A percentile compares a stretch with the other conserved stretches of the same genome.
phyloP scores from a whole-genome alignment of 2,329 filamentous ascomycete genomes.

The Clathrospora elynae region DNA sequence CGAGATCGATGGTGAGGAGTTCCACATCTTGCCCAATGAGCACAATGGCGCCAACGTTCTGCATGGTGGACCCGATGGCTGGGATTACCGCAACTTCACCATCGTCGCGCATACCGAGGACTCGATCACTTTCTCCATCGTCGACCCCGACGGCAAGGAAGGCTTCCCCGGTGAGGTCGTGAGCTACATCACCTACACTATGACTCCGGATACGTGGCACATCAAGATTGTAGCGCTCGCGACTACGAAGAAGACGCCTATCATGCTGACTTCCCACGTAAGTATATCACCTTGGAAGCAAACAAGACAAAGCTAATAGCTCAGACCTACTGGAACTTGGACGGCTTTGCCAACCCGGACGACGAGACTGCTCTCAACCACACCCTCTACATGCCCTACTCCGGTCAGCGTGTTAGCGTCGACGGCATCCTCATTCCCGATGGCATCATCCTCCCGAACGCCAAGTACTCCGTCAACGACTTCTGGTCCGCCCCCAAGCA shows the following conservation, averaged over 20 bases:
- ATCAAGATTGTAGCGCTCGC: conserved; percentile 73
- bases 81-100: conserved; percentile 79
- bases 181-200: conserved; percentile 74
- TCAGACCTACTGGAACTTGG: conserved; percentile 81
- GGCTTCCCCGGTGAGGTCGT: conserved; percentile 81
- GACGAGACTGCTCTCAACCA: conserved; percentile 70
- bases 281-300: conserved; percentile 19
- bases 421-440: conserved; percentile 60
- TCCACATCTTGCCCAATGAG: conserved; percentile 66
- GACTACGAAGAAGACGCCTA: conserved; percentile 76
- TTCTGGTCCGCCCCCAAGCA: conserved; percentile 84
- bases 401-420: conserved; percentile 68
- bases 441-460: conserved; percentile 69
- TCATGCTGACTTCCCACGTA: conserved; percentile 77
- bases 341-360: conserved; percentile 76
- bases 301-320: conserved; percentile 2
- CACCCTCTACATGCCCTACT: conserved; percentile 74
- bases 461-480: conserved; percentile 71
- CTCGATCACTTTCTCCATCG: conserved; percentile 76
- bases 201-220: conserved; percentile 70
- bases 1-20: conserved; percentile 66
- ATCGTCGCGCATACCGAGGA: conserved; percentile 69
- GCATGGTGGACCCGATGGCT: conserved; percentile 72
- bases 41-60: conserved; percentile 62
- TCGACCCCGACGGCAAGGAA: conserved; percentile 73